Conservation (phyloP, 1,139 yeast genomes). For the Taphrina populina region DNA sequence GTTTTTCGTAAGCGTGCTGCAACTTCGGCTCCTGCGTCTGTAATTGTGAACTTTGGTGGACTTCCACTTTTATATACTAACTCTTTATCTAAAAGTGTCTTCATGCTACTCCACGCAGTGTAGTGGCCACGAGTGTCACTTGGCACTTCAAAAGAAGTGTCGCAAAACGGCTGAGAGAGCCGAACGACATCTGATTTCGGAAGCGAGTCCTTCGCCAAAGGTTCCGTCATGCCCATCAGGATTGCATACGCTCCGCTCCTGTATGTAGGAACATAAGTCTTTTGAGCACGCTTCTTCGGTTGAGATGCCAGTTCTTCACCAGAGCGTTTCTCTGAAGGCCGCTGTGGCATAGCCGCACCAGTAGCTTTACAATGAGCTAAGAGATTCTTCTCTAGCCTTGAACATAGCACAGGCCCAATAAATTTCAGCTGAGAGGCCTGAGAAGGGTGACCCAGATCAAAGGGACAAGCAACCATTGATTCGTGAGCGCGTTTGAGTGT, state of each 20-base stretch:
- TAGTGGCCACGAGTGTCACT: conserved; percentile 52
- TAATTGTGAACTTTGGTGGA: conserved; percentile 62
- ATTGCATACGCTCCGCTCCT: conserved; percentile 89
- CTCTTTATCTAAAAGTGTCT: conserved; percentile 61
- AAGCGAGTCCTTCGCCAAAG: conserved; percentile 52
- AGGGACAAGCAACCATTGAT: conserved; percentile 50
- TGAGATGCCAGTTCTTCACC: neutral
- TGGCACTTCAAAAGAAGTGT: conserved; percentile 60
- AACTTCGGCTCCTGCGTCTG: conserved; percentile 68
- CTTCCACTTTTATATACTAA: conserved; percentile 60
- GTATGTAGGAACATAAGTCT: conserved; percentile 68
- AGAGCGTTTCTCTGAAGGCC: conserved; percentile 1
- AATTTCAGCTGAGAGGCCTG: conserved; percentile 55
- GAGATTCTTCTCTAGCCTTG: conserved; percentile 50
- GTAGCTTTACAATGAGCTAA: conserved; percentile 52
- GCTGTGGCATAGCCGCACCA: conserved; percentile 49
- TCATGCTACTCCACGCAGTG: conserved; percentile 77
- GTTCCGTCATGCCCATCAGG: conserved; percentile 59
- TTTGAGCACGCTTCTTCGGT: conserved; percentile 40
- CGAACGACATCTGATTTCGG: conserved; percentile 60
- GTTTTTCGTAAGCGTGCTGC: conserved; percentile 49
- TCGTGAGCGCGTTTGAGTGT: conserved; percentile 48
- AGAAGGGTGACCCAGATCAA: conserved; percentile 52
- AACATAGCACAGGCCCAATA: conserved; percentile 65
- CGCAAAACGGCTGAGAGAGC: conserved; percentile 62